Evolutionary conservation across 2,329 filamentous ascomycete species (phyloP).

Genomic region (Mycogone perniciosa): DNA sequence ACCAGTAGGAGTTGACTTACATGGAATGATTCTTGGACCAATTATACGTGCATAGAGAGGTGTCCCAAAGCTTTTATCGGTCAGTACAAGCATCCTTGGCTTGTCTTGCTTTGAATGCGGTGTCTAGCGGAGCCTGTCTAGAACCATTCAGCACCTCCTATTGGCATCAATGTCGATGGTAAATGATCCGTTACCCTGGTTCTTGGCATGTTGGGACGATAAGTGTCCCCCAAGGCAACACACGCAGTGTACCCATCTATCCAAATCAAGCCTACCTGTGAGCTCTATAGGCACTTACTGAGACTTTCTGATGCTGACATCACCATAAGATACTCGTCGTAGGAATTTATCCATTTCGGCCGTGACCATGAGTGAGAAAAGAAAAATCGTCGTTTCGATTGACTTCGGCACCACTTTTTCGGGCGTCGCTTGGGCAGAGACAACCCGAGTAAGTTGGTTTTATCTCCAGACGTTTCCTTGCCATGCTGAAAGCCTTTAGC

Average conservation of each 20-base stretch:
- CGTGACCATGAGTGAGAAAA: slow-evolving; percentile 23
- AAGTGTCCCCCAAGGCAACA: slow-evolving; percentile 5
- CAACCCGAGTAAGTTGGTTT: slow-evolving; percentile 27
- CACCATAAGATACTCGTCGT: background rate
- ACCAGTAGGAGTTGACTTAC: background rate
- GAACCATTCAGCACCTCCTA: slow-evolving; percentile 3
- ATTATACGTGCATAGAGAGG: background rate
- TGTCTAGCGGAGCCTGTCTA: slow-evolving; percentile 7
- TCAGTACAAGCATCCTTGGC: slow-evolving; percentile 6
- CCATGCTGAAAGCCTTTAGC: slow-evolving; percentile 23
- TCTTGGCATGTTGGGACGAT: slow-evolving; percentile 6
- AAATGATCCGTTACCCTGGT: slow-evolving; percentile 4
- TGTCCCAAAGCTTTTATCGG: background rate
- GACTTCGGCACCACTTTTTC: slow-evolving; percentile 54
- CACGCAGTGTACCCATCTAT: slow-evolving; percentile 1
- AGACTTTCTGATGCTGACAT: slow-evolving; percentile 1
- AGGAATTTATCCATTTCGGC: slow-evolving; percentile 2
- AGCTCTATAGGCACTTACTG: slow-evolving; percentile 1
- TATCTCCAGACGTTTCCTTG: slow-evolving; percentile 5
- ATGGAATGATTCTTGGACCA: background rate
- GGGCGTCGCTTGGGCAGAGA: slow-evolving; percentile 47
- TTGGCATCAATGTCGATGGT: background rate
- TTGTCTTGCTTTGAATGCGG: slow-evolving; percentile 4
- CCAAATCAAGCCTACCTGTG: background rate
- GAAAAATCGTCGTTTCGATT: slow-evolving; percentile 45